phyloP scores from a whole-genome alignment of 805 yeast species.

The Starmerella scarabaei region DNA sequence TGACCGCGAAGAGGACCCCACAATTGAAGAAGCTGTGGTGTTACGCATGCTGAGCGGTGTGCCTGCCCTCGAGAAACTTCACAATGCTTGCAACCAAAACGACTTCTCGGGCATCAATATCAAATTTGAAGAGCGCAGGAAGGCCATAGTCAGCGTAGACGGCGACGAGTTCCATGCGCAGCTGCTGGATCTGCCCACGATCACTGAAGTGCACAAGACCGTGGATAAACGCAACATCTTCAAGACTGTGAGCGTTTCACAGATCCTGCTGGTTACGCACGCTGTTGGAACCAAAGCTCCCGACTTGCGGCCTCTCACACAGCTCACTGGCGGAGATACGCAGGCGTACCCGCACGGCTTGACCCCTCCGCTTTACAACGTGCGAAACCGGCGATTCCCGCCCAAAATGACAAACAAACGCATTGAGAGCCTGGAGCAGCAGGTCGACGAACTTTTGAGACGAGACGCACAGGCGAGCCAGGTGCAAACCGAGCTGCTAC shows the following conservation, averaged over 20 bases:
- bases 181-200: conserved; percentile 76
- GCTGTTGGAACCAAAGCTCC: conserved; percentile 34
- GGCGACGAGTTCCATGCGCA: conserved; percentile 67
- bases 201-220: conserved; percentile 77
- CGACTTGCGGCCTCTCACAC: conserved; percentile 29
- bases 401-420: conserved; percentile 56
- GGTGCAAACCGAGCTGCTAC: conserved; percentile 61
- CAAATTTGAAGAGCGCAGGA: conserved; percentile 69
- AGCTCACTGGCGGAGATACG: conserved; percentile 15
- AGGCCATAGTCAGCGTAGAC: conserved; percentile 65
- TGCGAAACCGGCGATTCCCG: conserved; percentile 55
- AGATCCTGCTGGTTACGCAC: conserved; percentile 65
- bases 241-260: conserved; percentile 75
- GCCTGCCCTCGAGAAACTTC: conserved; percentile 52
- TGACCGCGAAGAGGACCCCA: conserved; percentile 87
- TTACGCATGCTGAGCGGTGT: conserved; percentile 55
- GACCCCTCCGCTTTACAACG: conserved; percentile 65
- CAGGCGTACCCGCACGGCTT: conserved; percentile 55
- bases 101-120: conserved; percentile 60
- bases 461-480: conserved; percentile 78
- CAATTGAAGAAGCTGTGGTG: conserved; percentile 74
- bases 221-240: conserved; percentile 78
- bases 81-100: conserved; percentile 52
- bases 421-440: conserved; percentile 63
- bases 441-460: conserved; percentile 61